These are phyloP conservation scores for Gaeumannomyces tritici DNA, from an alignment of 2,329 filamentous ascomycete species.

Conservation along the genomic window DNA sequence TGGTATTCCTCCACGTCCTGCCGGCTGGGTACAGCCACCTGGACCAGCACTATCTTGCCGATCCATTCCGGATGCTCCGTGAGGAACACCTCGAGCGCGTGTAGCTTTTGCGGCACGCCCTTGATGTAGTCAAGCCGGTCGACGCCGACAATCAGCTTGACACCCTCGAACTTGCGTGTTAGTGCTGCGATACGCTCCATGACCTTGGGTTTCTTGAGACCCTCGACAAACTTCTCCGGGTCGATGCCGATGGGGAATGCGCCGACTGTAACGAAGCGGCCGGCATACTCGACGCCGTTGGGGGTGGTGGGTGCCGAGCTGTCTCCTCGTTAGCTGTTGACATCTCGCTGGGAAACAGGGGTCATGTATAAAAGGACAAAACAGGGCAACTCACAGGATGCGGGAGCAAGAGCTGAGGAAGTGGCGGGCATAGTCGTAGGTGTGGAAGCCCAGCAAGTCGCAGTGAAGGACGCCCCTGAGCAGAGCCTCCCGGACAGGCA, in stretches of 20 bases:
- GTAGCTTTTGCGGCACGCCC: slow-evolving; percentile 93
- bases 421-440: slow-evolving; percentile 97
- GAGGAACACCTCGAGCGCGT: slow-evolving; percentile 91
- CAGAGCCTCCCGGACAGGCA: slow-evolving; percentile 84
- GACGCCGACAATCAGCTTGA: slow-evolving; percentile 93
- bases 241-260: slow-evolving; percentile 98
- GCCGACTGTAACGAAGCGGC: slow-evolving; percentile 81
- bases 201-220: slow-evolving; percentile 74
- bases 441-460: slow-evolving; percentile 95
- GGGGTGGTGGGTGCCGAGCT: slow-evolving; percentile 43
- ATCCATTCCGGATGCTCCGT: slow-evolving; percentile 98
- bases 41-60: slow-evolving; percentile 90
- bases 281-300: slow-evolving; percentile 85
- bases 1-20: slow-evolving; percentile 98
- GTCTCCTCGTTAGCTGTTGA: not conserved
- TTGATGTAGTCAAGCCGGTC: slow-evolving; percentile 98
- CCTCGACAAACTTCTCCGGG: slow-evolving; percentile 90
- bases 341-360: not conserved
- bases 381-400: slow-evolving; percentile 54
- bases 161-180: slow-evolving; percentile 84
- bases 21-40: slow-evolving; percentile 88
- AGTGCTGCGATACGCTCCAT: slow-evolving; percentile 79
- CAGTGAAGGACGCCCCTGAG: slow-evolving; percentile 83
- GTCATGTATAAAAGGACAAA: not conserved
- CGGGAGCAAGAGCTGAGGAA: slow-evolving; percentile 96